Evolutionary conservation across 1,139 yeast genomes (phyloP).

Genomic region (Taphrina flavorubra): DNA sequence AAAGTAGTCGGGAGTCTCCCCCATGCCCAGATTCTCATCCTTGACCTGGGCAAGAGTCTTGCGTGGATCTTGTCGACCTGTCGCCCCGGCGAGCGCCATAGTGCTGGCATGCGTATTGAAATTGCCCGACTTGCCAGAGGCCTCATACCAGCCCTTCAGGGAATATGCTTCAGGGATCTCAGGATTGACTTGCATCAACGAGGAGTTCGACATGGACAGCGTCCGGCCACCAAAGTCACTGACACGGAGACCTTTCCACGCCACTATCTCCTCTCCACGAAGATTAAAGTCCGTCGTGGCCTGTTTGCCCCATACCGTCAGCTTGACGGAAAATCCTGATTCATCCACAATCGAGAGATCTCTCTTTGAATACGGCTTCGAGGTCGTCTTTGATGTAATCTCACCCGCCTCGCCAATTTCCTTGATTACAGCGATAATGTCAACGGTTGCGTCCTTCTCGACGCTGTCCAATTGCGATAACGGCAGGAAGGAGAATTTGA

Average conservation of each 20-base stretch:
- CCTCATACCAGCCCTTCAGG: conserved; percentile 94
- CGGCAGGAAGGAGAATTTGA: conserved; percentile 75
- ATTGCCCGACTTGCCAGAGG: conserved; percentile 61
- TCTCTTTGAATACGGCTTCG: conserved; percentile 89
- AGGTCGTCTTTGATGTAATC: conserved; percentile 89
- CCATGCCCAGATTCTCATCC: conserved; percentile 71
- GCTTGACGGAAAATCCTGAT: conserved; percentile 71
- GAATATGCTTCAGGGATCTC: conserved; percentile 86
- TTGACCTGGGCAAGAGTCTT: conserved; percentile 71
- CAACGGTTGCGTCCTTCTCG: conserved; percentile 74
- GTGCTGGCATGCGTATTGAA: conserved; percentile 44
- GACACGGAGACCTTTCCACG: conserved; percentile 87
- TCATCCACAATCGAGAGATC: conserved; percentile 87
- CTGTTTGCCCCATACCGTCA: conserved; percentile 89
- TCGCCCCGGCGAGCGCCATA: conserved; percentile 48
- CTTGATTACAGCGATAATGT: conserved; percentile 84
- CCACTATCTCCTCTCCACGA: conserved; percentile 85
- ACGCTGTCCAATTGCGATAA: conserved; percentile 68
- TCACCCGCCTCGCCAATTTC: conserved; percentile 75
- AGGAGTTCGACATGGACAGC: conserved; percentile 78
- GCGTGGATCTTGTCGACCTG: conserved; percentile 50
- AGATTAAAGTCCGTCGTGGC: conserved; percentile 70
- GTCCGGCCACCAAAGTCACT: conserved; percentile 89
- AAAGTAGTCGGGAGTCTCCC: conserved; percentile 77
- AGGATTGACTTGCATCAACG: conserved; percentile 78